Base-by-base conservation (phyloP, 331 rosid species). In the Spiraea crenata region DNA sequence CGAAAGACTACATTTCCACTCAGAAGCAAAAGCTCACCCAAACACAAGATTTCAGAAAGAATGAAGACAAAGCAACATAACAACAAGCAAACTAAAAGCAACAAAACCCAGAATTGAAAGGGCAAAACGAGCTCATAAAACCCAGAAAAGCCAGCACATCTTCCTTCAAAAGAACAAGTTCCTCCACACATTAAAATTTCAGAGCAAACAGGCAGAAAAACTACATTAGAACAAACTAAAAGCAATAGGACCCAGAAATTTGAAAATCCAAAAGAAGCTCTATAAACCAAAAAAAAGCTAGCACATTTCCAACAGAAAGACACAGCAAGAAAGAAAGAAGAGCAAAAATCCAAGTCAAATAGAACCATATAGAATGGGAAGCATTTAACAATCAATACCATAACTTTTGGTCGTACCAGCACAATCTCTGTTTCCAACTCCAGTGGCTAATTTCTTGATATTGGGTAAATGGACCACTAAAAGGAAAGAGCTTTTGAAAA, bases 351-450 rank as follows among this genome's bases (percentile, higher is more conserved):
- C 40, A 37, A 72, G n/a, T 10, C n/a, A 34, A 15, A 34, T 35
- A 54, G 7, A 58, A 19, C 44, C 35, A 25, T 34, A 16, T 45
- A 34, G 13, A 34, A 51, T 3, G 49, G 56, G 48, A 71, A 40
- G 44, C 8, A 46, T 65, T 44, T n/a, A 1, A 17, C 46, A 76
- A 45, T 14, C 60, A 88, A 11, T 59, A 63, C 51, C n/a, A 72
- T 0, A 16, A 49, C 60, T 5, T 49, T 48, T 49, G 70, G 57
- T 35, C 77, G 64, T 74, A 74, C 77, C 70, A 64, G 72, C 52
- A 66, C 57, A 61, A 75, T 67, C 62, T 57, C 38, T 42, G 65
- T 31, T 40, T 44, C 35, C 13, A 15, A 13, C 71, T 42, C 15
- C n/a, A 64, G 74, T 17, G 70, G 63, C 19, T 73, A 56, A 14